Evolutionary conservation across 140 eudicot species (phyloP).

Genomic region (Bidens hawaiensis): DNA sequence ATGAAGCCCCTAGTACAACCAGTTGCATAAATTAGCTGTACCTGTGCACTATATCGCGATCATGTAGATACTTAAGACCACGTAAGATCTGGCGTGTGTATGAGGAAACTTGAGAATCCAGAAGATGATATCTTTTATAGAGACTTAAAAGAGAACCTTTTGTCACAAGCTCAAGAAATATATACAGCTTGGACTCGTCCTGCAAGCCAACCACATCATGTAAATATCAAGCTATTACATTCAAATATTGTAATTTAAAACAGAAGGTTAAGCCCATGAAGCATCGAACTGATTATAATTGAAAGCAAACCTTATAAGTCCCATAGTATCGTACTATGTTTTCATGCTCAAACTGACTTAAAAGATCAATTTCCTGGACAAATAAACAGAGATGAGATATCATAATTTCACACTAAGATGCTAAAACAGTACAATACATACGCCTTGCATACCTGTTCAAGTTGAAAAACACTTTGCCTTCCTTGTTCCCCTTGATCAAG

Average conservation of each 20-base stretch:
- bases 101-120: conserved; percentile 69
- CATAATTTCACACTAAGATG: neutral
- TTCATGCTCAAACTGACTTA: conserved; percentile 86
- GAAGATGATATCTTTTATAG: conserved; percentile 58
- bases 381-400: neutral
- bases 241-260: too few relatives aligned
- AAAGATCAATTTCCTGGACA: conserved; percentile 80
- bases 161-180: conserved; percentile 85
- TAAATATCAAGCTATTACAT: too few relatives aligned
- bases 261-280: too few relatives aligned
- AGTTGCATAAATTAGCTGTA: conserved; percentile 19
- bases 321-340: conserved; percentile 86
- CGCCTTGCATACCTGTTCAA: conserved; percentile 61
- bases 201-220: conserved; percentile 33
- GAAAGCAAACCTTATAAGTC: conserved; percentile 57
- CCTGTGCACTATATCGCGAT: conserved; percentile 81
- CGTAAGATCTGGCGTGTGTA: conserved; percentile 81
- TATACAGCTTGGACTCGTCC: conserved; percentile 71
- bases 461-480: conserved; percentile 71
- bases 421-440: neutral
- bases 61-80: conserved; percentile 88
- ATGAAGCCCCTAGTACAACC: neutral
- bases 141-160: conserved; percentile 77
- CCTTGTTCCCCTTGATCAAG: conserved; percentile 83
- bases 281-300: neutral